Evolutionary conservation across 768 basidiomycete species (phyloP).

Genomic region (Lactarius akahatsu): DNA sequence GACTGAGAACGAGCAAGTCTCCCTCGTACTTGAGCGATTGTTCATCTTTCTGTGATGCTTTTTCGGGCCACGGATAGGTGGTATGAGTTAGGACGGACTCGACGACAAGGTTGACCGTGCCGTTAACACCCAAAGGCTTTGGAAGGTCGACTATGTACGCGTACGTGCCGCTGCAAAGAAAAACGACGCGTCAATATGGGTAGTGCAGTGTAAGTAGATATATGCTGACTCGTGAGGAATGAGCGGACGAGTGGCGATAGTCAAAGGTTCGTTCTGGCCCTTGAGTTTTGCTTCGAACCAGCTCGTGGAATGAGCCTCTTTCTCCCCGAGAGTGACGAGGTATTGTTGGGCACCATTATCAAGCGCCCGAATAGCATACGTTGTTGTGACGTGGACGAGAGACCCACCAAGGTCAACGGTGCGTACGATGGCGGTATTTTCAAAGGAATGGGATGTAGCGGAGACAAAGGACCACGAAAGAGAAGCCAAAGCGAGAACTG

Average conservation of each 20-base stretch:
- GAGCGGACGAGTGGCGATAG: conserved; percentile 48
- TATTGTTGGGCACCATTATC: conserved; percentile 61
- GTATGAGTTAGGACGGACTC: conserved; percentile 78
- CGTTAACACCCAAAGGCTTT: conserved; percentile 54
- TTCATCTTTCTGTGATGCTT: conserved; percentile 69
- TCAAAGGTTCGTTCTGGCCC: conserved; percentile 57
- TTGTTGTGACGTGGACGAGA: conserved; percentile 84
- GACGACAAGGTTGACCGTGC: conserved; percentile 72
- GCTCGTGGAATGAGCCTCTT: conserved; percentile 66
- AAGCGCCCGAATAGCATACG: conserved; percentile 78
- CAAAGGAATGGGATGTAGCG: conserved; percentile 57
- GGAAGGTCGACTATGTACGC: conserved; percentile 66
- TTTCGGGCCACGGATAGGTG: conserved; percentile 71
- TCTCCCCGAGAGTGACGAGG: conserved; percentile 61
- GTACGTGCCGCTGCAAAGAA: conserved; percentile 40
- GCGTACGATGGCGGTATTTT: conserved; percentile 87
- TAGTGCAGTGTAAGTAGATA: not conserved
- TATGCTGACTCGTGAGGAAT: conserved; percentile 53
- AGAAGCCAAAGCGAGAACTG: conserved; percentile 46
- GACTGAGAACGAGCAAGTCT: conserved; percentile 79
- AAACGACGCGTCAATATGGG: conserved; percentile 3
- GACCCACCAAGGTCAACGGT: conserved; percentile 89
- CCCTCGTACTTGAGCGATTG: conserved; percentile 78
- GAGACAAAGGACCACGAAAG: conserved; percentile 43
- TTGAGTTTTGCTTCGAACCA: conserved; percentile 83